Percentiles rank a stretch among this genome's conserved stretches.
phyloP scores from a whole-genome alignment of 148 eudicot species.

The Spergularia bocconei region DNA sequence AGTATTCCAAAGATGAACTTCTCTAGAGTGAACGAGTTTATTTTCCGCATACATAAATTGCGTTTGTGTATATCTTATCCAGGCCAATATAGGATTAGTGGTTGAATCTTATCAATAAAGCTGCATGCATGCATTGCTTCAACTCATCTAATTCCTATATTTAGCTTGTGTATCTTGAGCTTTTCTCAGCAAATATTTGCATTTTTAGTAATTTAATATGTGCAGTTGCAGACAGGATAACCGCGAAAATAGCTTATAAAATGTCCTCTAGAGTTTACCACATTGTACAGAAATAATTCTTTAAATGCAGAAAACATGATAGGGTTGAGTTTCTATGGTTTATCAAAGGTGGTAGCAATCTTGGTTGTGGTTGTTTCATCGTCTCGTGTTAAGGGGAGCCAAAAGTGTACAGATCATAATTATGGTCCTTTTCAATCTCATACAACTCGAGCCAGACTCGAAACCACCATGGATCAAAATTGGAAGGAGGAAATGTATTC shows the following conservation, averaged over 20 bases:
- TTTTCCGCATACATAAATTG: neutral
- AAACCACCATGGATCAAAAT: neutral
- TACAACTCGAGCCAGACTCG: conserved; percentile 14
- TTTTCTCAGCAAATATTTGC: neutral
- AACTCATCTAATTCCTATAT: neutral
- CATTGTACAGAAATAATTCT: neutral
- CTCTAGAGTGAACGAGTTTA: neutral
- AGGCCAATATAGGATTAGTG: neutral
- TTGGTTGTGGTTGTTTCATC: conserved; percentile 8
- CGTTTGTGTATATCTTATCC: neutral
- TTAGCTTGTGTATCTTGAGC: neutral
- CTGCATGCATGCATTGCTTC: conserved; percentile 6
- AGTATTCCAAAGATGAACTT: neutral
- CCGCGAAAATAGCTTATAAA: neutral
- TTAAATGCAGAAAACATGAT: neutral
- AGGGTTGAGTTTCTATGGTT: neutral
- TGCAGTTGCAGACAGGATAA: neutral
- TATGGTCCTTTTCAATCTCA: conserved; percentile 20
- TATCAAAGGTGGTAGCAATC: neutral
- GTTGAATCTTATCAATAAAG: neutral
- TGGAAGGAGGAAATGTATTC: conserved; percentile 20
- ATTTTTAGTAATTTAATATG: neutral
- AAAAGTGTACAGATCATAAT: conserved; percentile 21
- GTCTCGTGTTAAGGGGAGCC: conserved; percentile 6
- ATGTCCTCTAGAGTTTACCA: neutral